Evolutionary conservation across 2,329 filamentous ascomycete genomes (phyloP).

Genomic region (Acrodontium crateriforme): DNA sequence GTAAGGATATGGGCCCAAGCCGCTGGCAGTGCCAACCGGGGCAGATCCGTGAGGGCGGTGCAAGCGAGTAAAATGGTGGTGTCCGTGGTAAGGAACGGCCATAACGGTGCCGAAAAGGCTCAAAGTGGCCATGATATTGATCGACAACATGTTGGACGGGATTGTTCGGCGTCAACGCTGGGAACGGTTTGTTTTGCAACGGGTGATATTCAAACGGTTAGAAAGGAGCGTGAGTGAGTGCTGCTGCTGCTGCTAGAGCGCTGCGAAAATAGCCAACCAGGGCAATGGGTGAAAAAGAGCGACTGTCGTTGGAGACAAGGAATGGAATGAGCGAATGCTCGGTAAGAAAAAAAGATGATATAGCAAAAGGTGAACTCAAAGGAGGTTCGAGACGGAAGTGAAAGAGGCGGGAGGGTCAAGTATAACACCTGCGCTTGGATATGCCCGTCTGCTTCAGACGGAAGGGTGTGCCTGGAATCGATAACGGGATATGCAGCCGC

Average conservation of each 20-base stretch:
- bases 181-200: constrained; percentile 5
- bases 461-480: constrained; percentile 1
- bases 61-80: constrained; percentile 14
- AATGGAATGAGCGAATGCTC: constrained; percentile 31
- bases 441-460: neutral
- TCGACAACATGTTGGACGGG: constrained; percentile 21
- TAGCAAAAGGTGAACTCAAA: constrained; percentile 15
- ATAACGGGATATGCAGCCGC: too few species aligned
- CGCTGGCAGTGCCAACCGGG: constrained; percentile 7
- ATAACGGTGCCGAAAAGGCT: constrained; percentile 28
- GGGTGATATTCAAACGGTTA: constrained; percentile 3
- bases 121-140: constrained; percentile 28
- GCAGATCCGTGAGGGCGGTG: constrained; percentile 16
- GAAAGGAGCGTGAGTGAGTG: too few species aligned
- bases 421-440: neutral
- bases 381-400: constrained; percentile 11
- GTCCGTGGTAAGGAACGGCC: constrained; percentile 22
- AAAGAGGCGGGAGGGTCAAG: constrained; percentile 3
- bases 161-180: constrained; percentile 10
- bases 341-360: constrained; percentile 15
- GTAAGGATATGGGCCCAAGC: constrained; percentile 16
- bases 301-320: constrained; percentile 23
- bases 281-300: constrained; percentile 25
- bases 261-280: constrained; percentile 27
- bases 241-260: constrained; percentile 28